Conservation (phyloP, 192 early-diverging fungal genomes). For the Ambispora gerdemannii region DNA sequence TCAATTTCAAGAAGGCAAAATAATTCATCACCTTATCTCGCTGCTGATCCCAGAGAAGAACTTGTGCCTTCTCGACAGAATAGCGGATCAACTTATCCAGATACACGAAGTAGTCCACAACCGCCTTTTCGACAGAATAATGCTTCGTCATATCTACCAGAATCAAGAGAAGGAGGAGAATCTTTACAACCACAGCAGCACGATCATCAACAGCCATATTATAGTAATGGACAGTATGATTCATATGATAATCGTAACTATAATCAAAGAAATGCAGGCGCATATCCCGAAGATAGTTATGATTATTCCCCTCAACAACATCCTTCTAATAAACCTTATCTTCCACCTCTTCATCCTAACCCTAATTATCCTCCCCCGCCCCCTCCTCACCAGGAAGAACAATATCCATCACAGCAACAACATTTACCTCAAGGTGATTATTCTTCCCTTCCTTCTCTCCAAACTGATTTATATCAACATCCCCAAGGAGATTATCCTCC, state of each 20-base stretch:
- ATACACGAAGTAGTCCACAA: too few relatives aligned
- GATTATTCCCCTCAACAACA: conserved; percentile 10
- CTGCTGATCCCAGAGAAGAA: not conserved
- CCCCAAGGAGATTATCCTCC: conserved; percentile 15
- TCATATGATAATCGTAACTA: not conserved
- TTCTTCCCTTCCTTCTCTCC: too few relatives aligned
- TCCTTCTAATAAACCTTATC: not conserved
- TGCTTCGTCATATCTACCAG: too few relatives aligned
- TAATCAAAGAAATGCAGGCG: not conserved
- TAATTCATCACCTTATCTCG: not conserved
- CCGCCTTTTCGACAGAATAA: too few relatives aligned
- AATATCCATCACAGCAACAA: not conserved
- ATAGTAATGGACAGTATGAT: conserved; percentile 3
- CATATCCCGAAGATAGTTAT: conserved; percentile 9
- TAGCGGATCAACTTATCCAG: not conserved
- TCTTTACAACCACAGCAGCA: not conserved
- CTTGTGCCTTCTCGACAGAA: not conserved
- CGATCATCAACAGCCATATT: not conserved
- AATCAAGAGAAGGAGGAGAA: not conserved
- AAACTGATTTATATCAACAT: too few relatives aligned
- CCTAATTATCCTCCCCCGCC: not conserved
- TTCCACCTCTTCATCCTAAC: not conserved
- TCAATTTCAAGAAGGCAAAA: not conserved
- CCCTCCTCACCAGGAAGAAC: not conserved
- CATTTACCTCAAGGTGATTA: conserved; percentile 6